phyloP scores from a whole-genome alignment of 306 rosid genomes.

The Morella rubra region DNA sequence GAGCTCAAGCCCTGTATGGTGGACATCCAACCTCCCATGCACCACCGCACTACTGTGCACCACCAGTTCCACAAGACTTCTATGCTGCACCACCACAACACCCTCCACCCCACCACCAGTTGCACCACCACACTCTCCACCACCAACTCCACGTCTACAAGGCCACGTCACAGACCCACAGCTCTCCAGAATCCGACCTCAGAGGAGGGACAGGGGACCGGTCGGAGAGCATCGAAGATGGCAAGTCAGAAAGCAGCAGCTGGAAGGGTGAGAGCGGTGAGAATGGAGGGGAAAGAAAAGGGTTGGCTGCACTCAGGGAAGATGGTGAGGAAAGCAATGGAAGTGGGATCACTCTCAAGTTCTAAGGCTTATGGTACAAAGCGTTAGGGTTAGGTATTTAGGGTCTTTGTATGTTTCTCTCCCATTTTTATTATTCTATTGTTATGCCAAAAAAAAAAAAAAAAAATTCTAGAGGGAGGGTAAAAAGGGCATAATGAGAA shows the following conservation, averaged over 20 bases:
- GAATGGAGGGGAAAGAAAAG: constrained; percentile 59
- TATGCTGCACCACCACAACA: constrained; percentile 52
- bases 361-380: constrained; percentile 38
- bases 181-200: constrained; percentile 59
- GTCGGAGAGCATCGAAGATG: constrained; percentile 93
- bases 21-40: constrained; percentile 70
- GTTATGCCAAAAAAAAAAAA: not conserved
- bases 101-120: constrained; percentile 42
- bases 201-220: constrained; percentile 52
- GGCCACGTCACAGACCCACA: constrained; percentile 45
- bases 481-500: constrained; percentile 42
- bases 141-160: constrained; percentile 78
- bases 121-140: constrained; percentile 56
- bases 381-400: constrained; percentile 29
- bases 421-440: constrained; percentile 1
- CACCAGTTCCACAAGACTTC: constrained; percentile 69
- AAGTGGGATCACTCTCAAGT: constrained; percentile 80
- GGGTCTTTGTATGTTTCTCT: constrained; percentile 27
- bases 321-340: constrained; percentile 69
- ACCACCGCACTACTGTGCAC: constrained; percentile 68
- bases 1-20: constrained; percentile 59
- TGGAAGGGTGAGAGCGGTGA: constrained; percentile 94
- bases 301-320: constrained; percentile 48
- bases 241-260: constrained; percentile 93
- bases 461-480: constrained; percentile 29